These are phyloP conservation scores for Skeletonema potamos DNA, from an alignment of 108 stramenopile species.

Conservation along the genomic window DNA sequence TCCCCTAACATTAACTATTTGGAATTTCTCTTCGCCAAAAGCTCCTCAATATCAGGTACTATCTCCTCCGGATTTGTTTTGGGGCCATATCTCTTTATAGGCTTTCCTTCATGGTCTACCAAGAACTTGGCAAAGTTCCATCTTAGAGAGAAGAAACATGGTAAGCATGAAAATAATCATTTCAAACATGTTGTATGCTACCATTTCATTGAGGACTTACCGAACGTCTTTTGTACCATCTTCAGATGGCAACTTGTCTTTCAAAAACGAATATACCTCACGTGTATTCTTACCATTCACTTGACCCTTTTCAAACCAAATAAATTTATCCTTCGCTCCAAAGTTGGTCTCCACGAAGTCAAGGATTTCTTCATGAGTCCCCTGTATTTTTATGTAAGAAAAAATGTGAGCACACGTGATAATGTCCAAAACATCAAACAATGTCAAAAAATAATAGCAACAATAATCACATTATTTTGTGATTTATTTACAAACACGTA, in stretches of 20 bases:
- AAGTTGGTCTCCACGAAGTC: slow-evolving; percentile 57
- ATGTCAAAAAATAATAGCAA: neutral
- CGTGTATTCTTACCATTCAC: slow-evolving; percentile 75
- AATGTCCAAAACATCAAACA: neutral
- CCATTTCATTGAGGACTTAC: slow-evolving; percentile 38
- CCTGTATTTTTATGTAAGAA: slow-evolving; percentile 32
- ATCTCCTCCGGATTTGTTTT: slow-evolving; percentile 54
- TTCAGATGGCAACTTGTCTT: slow-evolving; percentile 49
- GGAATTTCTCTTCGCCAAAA: slow-evolving; percentile 49
- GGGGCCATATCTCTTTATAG: slow-evolving; percentile 58
- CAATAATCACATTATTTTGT: neutral
- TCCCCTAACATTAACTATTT: neutral
- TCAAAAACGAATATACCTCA: slow-evolving; percentile 71
- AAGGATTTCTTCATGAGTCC: slow-evolving; percentile 62
- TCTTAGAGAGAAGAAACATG: neutral
- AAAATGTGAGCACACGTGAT: neutral
- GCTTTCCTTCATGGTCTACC: slow-evolving; percentile 70
- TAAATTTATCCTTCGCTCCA: slow-evolving; percentile 53
- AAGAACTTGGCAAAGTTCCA: slow-evolving; percentile 69
- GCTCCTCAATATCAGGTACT: slow-evolving; percentile 57
- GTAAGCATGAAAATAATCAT: too few relatives aligned
- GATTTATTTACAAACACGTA: slow-evolving; percentile 2
- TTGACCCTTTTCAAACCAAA: slow-evolving; percentile 78
- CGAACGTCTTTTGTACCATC: slow-evolving; percentile 69
- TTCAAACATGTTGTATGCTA: neutral